These are phyloP conservation scores for Solanum chiquidenum DNA, from an alignment of 257 asterid genomes.

Conservation along the genomic window DNA sequence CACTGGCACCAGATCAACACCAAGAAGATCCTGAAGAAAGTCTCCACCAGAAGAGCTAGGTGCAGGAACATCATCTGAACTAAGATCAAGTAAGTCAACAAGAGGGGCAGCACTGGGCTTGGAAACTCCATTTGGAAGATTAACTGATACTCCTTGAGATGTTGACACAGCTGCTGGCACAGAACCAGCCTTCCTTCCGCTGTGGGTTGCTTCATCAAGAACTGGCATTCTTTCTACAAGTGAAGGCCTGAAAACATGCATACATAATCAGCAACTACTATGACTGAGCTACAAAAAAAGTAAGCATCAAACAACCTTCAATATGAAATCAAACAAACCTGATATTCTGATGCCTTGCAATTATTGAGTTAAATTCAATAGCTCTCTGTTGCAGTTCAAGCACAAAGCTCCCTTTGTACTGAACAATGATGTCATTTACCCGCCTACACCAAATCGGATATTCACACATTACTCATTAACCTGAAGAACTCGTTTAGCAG, in stretches of 20 bases:
- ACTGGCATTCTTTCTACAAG: constrained; percentile 96
- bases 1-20: constrained; percentile 52
- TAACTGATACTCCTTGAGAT: constrained; percentile 59
- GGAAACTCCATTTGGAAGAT: constrained; percentile 76
- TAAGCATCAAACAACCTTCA: neutral
- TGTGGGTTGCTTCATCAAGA: constrained; percentile 81
- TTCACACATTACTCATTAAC: neutral
- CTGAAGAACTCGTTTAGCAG: neutral
- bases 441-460: constrained; percentile 35
- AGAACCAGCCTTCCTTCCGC: constrained; percentile 79
- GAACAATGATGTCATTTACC: constrained; percentile 51
- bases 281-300: neutral
- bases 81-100: constrained; percentile 80
- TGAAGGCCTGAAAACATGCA: constrained; percentile 45
- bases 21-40: constrained; percentile 89
- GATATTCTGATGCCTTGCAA: constrained; percentile 65
- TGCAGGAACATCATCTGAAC: constrained; percentile 57
- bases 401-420: constrained; percentile 77
- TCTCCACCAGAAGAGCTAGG: constrained; percentile 76
- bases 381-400: constrained; percentile 99
- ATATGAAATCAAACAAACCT: constrained; percentile 33
- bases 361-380: constrained; percentile 76
- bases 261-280: neutral
- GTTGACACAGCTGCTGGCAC: constrained; percentile 63
- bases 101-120: constrained; percentile 65